Base-by-base conservation (phyloP, 805 yeast species). In the Hanseniaspora thailandica region DNA sequence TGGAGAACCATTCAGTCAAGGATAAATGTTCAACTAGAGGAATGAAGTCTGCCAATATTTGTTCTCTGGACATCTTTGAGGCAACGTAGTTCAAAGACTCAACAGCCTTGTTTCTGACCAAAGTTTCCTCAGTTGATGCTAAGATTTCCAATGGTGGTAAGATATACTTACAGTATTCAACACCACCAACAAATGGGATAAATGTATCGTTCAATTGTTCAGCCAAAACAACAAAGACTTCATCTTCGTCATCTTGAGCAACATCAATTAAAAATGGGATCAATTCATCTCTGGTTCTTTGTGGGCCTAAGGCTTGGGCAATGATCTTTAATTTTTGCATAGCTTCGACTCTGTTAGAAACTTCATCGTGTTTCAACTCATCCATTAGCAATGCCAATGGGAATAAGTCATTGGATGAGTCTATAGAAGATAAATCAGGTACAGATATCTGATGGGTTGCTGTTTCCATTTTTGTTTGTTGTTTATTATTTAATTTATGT, bases 221-320 rank as follows among this genome's bases (percentile, higher is more conserved):
- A 3, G 97, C 97, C 57, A 94, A 76, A 20, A 88, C 90, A 1
- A 96, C 86, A 68, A 90, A 83, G 6, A 93, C 96, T 69, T 93
- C 99, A 68, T 93, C 99, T 69, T 93, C 99, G 66, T 94, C 99
- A 62, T 93, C 99, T 59, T 86, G 93, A 9, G 89, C 87, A 25
- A 84, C 93, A 51, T 73, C 77, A 59, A 82, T 86, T 57, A 93
- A 75, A 63, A 90, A 93, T 35, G 97, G 97, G 52, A 93, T 73
- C 63, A 93, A 75, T 66, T 93, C 98, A 45, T 76, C 76, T 56
- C 96, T 76, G 10, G 97, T 85, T 63, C 97, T 78, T 66, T 87
- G 95, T 6, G 93, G 89, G 8, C 98, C 98, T 55, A 93, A 71
- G 2, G 97, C 98, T 50, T 87, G 73, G 33, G 97, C 95, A 63